Evolutionary conservation across 345 rosid genomes (phyloP), one percentile per base, ranked within the genome.

Genomic region (Iberis pinnata): DNA sequence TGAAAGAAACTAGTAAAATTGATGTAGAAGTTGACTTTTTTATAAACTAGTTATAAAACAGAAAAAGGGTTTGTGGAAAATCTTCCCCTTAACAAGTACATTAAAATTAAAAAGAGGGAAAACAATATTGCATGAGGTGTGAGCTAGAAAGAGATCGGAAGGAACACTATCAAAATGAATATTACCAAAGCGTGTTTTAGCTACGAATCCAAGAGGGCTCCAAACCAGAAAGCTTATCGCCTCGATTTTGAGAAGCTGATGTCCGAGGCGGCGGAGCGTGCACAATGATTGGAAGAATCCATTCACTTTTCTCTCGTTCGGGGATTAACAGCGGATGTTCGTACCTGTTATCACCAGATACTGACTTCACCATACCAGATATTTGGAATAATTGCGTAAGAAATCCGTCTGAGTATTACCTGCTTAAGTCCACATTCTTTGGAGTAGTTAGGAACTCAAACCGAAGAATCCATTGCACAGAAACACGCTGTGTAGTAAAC

Each of bases 211-310:
- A 88, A 69, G 81, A 43, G 43, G 95, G 86, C 57, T 81, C 97
- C 76, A 83, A 53, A 51, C 83, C 71, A 50, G 78, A 67, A 58
- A 67, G 62, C 73, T 73, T 85, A 65, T 82, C 84, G 4, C 74
- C 80, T 65, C 78, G 70, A 53, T 76, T n/a, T 15, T 69, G 79
- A 51, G 78, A 56, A 50, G 76, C 73, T 7, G 73, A 9, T 18
- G 84, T 53, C 49, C 82, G 78, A 2, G 86, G 77, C 8, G 96
- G 88, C 45, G 88, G 90, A 47, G 95, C 98, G 49, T 81, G 93
- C 63, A 88, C 96, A 0, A 79, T 85, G 24, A 92, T 83, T 4
- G 98, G 98, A 56, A 92, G 95, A 72, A 84, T 67, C 98, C 98
- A 92, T 72, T 85, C 96, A 15, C 83, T 73, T 66, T 72, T 92